A percentile compares a stretch with the other conserved stretches of the same genome.
phyloP scores from a whole-genome alignment of 1,284 basidiomycete genomes.

The Naganishia cerealis region DNA sequence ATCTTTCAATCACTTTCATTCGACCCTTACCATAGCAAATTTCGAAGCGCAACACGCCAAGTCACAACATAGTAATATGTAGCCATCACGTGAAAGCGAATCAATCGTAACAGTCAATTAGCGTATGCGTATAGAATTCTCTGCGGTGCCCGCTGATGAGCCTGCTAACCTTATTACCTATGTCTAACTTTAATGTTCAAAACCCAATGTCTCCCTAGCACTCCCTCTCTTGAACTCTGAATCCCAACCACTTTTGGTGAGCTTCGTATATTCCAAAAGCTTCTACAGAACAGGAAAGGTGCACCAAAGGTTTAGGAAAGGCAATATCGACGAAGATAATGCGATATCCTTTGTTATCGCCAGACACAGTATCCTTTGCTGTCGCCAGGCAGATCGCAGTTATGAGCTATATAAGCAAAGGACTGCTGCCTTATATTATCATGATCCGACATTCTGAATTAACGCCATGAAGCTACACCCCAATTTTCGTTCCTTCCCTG shows the following conservation, averaged over 20 bases:
- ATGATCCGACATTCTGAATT: not conserved
- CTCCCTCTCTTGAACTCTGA: too few relatives aligned
- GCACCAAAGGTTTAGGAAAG: constrained; percentile 1
- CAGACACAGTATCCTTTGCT: not conserved
- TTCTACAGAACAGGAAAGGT: too few relatives aligned
- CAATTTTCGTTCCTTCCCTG: constrained; percentile 2
- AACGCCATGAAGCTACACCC: not conserved
- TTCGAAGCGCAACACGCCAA: too few relatives aligned
- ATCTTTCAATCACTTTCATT: too few relatives aligned
- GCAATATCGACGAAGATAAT: constrained; percentile 1
- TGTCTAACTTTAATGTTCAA: not conserved
- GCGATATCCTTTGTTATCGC: not conserved
- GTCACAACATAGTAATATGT: too few relatives aligned
- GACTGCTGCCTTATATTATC: not conserved
- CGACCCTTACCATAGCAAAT: too few relatives aligned
- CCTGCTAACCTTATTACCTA: not conserved
- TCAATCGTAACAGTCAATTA: not conserved
- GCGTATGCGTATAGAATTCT: not conserved
- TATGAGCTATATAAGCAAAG: not conserved
- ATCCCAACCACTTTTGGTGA: constrained; percentile 21
- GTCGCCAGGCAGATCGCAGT: not conserved
- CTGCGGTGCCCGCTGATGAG: not conserved
- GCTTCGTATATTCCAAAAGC: not conserved
- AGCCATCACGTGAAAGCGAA: not conserved
- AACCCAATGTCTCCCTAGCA: too few relatives aligned